Conservation (phyloP, 306 rosid genomes). For the Prunus dulcis region DNA sequence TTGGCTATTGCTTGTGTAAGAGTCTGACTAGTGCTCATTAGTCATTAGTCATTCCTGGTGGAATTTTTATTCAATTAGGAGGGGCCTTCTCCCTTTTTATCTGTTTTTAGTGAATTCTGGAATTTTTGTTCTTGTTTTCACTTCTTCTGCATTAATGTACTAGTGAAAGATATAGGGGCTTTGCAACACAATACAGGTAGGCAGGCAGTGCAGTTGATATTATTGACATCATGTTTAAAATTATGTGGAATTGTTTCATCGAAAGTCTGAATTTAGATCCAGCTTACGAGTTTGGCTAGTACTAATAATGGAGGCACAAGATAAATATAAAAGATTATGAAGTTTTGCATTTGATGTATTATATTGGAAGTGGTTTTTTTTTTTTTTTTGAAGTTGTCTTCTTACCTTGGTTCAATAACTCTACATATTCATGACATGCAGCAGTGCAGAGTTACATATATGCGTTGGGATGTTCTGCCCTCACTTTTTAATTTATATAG, state of each 20-base stretch:
- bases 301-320: too few relatives aligned
- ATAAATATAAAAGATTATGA: too few relatives aligned
- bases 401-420: background rate
- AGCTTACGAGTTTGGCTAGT: too few relatives aligned
- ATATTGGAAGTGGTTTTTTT: background rate
- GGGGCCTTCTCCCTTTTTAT: background rate
- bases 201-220: too few relatives aligned
- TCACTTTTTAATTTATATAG: background rate
- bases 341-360: background rate
- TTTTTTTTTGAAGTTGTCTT: background rate
- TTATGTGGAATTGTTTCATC: too few relatives aligned
- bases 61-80: too few relatives aligned
- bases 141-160: background rate
- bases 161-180: too few relatives aligned
- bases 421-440: background rate
- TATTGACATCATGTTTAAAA: too few relatives aligned
- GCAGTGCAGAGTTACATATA: background rate
- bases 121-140: background rate
- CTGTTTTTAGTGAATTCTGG: background rate
- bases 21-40: background rate
- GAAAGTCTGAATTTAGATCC: too few relatives aligned
- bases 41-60: background rate
- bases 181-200: too few relatives aligned
- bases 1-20: background rate
- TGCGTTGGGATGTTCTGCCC: background rate